phyloP scores from a whole-genome alignment of 176 grass and related monocot species.

The Elymus sibiricus region DNA sequence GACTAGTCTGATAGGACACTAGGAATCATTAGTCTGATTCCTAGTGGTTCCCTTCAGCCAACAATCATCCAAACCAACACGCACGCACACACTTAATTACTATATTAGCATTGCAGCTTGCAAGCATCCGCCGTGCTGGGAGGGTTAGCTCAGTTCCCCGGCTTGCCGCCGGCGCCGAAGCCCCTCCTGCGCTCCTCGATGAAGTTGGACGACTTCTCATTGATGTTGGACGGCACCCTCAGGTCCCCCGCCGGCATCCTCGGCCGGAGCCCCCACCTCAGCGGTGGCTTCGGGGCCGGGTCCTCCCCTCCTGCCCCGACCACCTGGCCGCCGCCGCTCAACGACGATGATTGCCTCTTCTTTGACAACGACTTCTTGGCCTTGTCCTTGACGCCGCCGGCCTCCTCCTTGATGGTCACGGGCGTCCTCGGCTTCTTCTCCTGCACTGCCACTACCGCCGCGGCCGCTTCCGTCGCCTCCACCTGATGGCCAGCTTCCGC shows the following conservation, averaged over 20 bases:
- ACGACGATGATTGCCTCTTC: conserved; percentile 37
- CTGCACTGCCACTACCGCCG: neutral
- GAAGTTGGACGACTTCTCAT: conserved; percentile 38
- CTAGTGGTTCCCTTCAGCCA: neutral
- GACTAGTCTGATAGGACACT: too few relatives aligned
- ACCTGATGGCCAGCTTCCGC: neutral
- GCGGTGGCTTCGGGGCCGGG: neutral
- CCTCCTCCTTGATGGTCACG: conserved; percentile 41
- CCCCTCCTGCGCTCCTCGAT: conserved; percentile 34
- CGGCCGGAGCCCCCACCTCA: conserved; percentile 30
- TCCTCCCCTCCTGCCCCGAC: neutral
- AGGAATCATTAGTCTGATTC: too few relatives aligned
- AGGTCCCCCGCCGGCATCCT: conserved; percentile 26
- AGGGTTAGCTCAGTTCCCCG: conserved; percentile 16
- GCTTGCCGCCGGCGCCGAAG: conserved; percentile 30
- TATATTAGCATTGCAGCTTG: too few relatives aligned
- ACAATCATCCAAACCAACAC: conserved; percentile 11
- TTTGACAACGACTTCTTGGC: conserved; percentile 36
- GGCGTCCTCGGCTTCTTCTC: conserved; percentile 35
- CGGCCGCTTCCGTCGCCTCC: neutral
- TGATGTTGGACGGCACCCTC: conserved; percentile 46
- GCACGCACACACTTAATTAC: neutral
- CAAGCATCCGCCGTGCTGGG: neutral
- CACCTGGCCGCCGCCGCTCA: neutral
- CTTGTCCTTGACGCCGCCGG: neutral